These are phyloP conservation scores for Colletotrichum sp. DNA, from an alignment of 2,329 filamentous ascomycete genomes.

Conservation along the genomic window DNA sequence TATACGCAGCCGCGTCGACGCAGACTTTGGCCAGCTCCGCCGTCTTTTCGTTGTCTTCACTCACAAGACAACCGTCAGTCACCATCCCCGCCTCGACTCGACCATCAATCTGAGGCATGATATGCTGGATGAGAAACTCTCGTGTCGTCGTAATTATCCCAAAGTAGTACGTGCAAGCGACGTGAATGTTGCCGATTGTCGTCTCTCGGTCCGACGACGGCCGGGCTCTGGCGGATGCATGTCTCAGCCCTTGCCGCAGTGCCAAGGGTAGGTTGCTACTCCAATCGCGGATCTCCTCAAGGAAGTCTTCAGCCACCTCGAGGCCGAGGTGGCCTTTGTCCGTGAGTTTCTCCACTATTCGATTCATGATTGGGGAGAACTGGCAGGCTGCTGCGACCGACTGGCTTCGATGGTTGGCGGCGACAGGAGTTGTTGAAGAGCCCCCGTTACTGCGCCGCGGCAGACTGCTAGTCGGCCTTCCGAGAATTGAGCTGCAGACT, in stretches of 20 bases:
- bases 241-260: conserved; percentile 27
- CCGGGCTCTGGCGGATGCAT: conserved; percentile 1
- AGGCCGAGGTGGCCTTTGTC: conserved; percentile 36
- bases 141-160: conserved; percentile 62
- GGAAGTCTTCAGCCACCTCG: conserved; percentile 40
- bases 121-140: conserved; percentile 56
- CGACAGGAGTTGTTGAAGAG: conserved; percentile 23
- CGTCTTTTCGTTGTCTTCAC: not conserved
- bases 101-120: conserved; percentile 39
- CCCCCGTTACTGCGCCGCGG: conserved; percentile 24
- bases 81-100: conserved; percentile 24
- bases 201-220: conserved; percentile 26
- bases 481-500: conserved; percentile 41
- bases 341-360: conserved; percentile 47
- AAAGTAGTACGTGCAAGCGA: conserved; percentile 64
- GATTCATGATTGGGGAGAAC: conserved; percentile 47
- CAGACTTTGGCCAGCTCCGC: conserved; percentile 53
- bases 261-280: conserved; percentile 46
- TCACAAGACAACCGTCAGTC: conserved; percentile 25
- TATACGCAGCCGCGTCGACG: conserved; percentile 58
- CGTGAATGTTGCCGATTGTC: conserved; percentile 55
- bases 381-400: conserved; percentile 43
- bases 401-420: conserved; percentile 25
- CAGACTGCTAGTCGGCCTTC: conserved; percentile 39
- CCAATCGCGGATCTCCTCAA: conserved; percentile 49